These are phyloP conservation scores for Ustilago xerochloae DNA, from an alignment of 1,284 basidiomycete genomes.

Conservation along the genomic window DNA sequence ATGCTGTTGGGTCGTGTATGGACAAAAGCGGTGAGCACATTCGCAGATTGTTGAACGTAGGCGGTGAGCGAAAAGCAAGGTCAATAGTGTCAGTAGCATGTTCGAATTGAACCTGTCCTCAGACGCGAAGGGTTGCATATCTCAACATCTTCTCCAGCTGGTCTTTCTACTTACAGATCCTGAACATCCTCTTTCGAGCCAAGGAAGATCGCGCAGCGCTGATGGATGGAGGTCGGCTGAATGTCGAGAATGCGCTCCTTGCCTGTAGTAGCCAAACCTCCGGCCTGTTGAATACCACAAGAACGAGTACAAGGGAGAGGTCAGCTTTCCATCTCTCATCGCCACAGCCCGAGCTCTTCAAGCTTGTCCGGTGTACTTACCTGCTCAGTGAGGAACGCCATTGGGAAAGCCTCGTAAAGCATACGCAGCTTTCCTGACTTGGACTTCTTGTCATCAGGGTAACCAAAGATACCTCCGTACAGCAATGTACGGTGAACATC, in stretches of 20 bases:
- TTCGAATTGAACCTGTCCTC: neutral
- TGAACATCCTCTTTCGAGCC: constrained; percentile 93
- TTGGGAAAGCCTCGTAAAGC: constrained; percentile 99
- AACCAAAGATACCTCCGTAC: constrained; percentile 98
- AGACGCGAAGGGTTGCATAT: neutral
- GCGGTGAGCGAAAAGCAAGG: neutral
- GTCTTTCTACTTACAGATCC: constrained; percentile 71
- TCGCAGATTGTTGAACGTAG: neutral
- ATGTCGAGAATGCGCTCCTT: constrained; percentile 91
- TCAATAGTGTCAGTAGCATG: neutral
- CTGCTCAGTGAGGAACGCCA: constrained; percentile 96
- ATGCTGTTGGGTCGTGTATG: neutral
- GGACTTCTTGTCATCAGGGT: constrained; percentile 97
- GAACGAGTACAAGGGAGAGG: neutral
- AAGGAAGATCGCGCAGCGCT: constrained; percentile 92
- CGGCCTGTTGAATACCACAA: constrained; percentile 74
- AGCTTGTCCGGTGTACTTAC: constrained; percentile 7
- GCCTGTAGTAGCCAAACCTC: constrained; percentile 94
- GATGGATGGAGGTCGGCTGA: constrained; percentile 86
- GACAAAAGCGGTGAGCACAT: neutral
- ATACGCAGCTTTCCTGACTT: constrained; percentile 94
- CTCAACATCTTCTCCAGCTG: neutral
- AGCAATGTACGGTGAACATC: constrained; percentile 95
- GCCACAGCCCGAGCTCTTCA: neutral
- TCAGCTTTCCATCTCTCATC: neutral